Conservation (phyloP, 805 yeast species). For the Kodamaea kaohsiungensis region DNA sequence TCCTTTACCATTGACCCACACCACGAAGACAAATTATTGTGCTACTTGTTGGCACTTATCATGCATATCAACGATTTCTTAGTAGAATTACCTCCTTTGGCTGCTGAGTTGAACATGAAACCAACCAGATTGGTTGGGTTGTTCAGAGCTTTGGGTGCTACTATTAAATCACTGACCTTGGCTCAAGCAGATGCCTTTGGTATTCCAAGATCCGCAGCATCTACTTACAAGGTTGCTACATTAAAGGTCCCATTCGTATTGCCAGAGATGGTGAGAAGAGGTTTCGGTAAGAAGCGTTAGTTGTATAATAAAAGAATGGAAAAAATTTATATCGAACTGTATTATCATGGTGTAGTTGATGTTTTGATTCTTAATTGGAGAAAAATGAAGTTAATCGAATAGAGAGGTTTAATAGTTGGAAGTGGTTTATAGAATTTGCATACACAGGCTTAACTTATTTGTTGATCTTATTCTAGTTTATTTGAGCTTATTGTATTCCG, state of each 20-base stretch:
- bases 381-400: no score
- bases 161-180: slow-evolving; percentile 66
- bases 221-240: slow-evolving; percentile 74
- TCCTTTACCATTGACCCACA: slow-evolving; percentile 84
- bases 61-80: slow-evolving; percentile 75
- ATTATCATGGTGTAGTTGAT: no score
- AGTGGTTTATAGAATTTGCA: no score
- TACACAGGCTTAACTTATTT: no score
- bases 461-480: no score
- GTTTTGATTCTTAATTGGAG: no score
- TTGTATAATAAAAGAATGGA: background rate
- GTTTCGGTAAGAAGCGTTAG: slow-evolving; percentile 19
- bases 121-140: slow-evolving; percentile 69
- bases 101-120: slow-evolving; percentile 80
- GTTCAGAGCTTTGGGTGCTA: slow-evolving; percentile 81
- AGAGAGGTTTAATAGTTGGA: no score
- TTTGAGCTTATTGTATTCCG: no score
- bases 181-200: slow-evolving; percentile 77
- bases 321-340: no score
- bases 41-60: slow-evolving; percentile 70
- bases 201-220: slow-evolving; percentile 58
- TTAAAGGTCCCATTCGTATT: slow-evolving; percentile 86
- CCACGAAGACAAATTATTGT: slow-evolving; percentile 81
- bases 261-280: slow-evolving; percentile 78
- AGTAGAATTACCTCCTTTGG: slow-evolving; percentile 77